These are phyloP conservation scores for Mucor velutinosus DNA, from an alignment of 371 early-diverging fungal species.

Conservation along the genomic window DNA sequence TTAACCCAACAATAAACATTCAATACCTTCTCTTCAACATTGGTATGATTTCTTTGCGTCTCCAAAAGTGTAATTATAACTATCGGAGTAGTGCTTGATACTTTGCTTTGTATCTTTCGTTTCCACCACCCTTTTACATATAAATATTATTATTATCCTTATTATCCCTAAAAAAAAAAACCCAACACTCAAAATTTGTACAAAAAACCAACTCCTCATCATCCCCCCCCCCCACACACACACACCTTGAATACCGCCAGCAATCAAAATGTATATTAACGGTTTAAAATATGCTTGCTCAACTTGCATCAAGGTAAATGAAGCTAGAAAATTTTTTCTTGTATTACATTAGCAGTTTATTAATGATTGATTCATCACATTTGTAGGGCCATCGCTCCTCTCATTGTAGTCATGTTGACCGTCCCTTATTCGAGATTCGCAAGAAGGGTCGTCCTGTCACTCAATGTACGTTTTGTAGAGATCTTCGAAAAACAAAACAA, in stretches of 20 bases:
- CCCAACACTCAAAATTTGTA: background rate
- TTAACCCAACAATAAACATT: background rate
- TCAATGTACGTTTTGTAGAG: conserved; percentile 78
- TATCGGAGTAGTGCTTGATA: conserved; percentile 33
- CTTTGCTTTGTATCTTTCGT: conserved; percentile 20
- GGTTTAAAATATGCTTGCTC: conserved; percentile 42
- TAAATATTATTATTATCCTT: conserved; percentile 4
- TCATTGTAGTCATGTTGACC: conserved; percentile 62
- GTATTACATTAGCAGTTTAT: conserved; percentile 6
- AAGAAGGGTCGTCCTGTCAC: conserved; percentile 81
- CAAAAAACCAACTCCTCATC: background rate
- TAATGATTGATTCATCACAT: background rate
- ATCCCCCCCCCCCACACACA: background rate
- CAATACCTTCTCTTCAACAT: conserved; percentile 4
- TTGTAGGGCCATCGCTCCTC: conserved; percentile 69
- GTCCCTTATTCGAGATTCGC: conserved; percentile 70
- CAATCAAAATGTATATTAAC: conserved; percentile 35
- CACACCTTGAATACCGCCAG: background rate
- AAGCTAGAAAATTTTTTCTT: background rate
- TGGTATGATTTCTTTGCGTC: conserved; percentile 40
- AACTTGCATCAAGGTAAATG: conserved; percentile 39
- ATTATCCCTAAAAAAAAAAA: conserved; percentile 4
- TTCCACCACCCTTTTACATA: conserved; percentile 1
- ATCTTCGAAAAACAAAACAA: conserved; percentile 75
- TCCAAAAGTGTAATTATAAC: conserved; percentile 36